A percentile compares a stretch with the other conserved stretches of the same genome.
Evolutionary conservation across 2,329 filamentous ascomycete species (phyloP).

Genomic region (Sporothrix humicola): DNA sequence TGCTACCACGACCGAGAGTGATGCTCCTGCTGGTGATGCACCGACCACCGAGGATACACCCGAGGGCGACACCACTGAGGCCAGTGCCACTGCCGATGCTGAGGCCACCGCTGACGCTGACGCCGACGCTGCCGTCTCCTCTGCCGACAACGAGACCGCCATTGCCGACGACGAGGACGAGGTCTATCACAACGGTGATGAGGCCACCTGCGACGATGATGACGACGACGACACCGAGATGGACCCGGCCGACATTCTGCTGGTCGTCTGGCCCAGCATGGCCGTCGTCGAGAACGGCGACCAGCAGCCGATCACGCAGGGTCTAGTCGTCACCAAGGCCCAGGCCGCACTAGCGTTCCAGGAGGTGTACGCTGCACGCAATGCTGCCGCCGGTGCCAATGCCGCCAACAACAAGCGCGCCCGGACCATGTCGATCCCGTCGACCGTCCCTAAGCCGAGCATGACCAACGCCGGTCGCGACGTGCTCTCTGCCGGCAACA

Average conservation of each 20-base stretch:
- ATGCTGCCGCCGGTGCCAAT: background rate
- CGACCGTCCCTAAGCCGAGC: conserved; percentile 34
- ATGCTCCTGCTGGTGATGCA: background rate
- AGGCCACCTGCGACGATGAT: conserved; percentile 15
- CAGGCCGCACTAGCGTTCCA: conserved; percentile 40
- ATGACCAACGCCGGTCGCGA: background rate
- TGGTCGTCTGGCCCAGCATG: conserved; percentile 48
- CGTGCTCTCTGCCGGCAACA: conserved; percentile 12
- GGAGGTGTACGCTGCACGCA: conserved; percentile 32
- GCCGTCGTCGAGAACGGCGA: conserved; percentile 45
- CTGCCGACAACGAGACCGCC: conserved; percentile 7
- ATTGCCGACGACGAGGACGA: conserved; percentile 6
- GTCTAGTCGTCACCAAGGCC: conserved; percentile 46
- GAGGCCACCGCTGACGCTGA: background rate
- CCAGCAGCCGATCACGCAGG: conserved; percentile 46
- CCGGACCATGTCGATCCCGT: conserved; percentile 37
- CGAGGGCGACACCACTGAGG: background rate
- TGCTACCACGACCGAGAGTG: background rate
- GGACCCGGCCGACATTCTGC: conserved; percentile 44
- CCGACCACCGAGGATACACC: background rate
- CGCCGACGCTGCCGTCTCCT: background rate
- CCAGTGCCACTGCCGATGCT: background rate
- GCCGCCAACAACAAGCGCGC: conserved; percentile 31
- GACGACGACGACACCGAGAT: conserved; percentile 38
- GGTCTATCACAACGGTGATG: conserved; percentile 15